Evolutionary conservation across 306 rosid genomes (phyloP), one percentile per base, ranked within the genome.

Genomic region (Astragalus glycyphyllos): DNA sequence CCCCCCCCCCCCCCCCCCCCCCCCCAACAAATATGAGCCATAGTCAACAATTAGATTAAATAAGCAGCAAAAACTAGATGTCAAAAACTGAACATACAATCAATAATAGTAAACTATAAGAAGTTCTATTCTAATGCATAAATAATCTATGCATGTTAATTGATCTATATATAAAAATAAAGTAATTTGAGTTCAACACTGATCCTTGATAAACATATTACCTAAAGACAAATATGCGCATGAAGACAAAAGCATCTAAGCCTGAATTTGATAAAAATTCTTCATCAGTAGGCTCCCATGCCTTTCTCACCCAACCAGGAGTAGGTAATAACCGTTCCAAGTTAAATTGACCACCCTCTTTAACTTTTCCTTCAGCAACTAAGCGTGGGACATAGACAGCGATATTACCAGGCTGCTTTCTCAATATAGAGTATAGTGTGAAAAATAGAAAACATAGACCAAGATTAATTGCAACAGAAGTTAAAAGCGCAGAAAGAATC

Each of bases 391-490:
- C 81, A 42, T 92, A 92, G 35, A 92, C 90, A 47, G 73, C 11
- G 71, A 83, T 71, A 75, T 86, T 84, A 48, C 78, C 76, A 0
- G 96, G 97, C 58, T 89, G 97, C 85, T 84, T 92, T 79, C 86
- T 70, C 82, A 92, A 58, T 56, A 92, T 54, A 16, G 97, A 92
- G 62, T 92, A 89, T 12, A 92, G 92, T 42, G 91, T 79, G 90
- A 83, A 78, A 64, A 82, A 87, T 8, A 92, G 59, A 32, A 92
- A 32, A 58, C 96, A 92, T 7, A 92, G 90, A 46, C 89, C 87
- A 62, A 92, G 86, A 74, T 92, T 92, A 80, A 92, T 92, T 48
- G 85, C 96, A 8, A 92, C 97, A 1, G 96, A 92, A 20, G 96
- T 89, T 77, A 89, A 42, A 12, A 92, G 86, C 7, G 97, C 96